A percentile compares a stretch with the other conserved stretches of the same genome.
Evolutionary conservation across 176 grass and related monocot genomes (phyloP).

Genomic region (Saccharum officinarum): DNA sequence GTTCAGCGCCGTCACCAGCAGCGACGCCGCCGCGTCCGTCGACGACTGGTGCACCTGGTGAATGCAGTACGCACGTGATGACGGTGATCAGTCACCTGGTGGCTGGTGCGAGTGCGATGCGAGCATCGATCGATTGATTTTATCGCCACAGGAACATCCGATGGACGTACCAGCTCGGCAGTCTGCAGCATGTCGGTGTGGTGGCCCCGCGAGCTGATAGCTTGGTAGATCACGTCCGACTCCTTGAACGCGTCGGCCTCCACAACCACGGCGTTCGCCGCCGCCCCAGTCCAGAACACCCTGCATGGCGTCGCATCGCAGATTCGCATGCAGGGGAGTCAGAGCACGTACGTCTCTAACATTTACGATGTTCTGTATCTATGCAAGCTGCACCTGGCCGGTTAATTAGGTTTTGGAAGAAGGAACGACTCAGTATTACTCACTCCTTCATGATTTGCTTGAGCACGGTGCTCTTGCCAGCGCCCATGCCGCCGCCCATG

Average conservation of each 20-base stretch:
- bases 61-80: background rate
- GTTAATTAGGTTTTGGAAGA: too few relatives aligned
- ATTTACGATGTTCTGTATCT: too few relatives aligned
- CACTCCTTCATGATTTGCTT: constrained; percentile 81
- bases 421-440: too few relatives aligned
- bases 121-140: background rate
- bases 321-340: background rate
- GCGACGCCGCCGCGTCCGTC: constrained; percentile 85
- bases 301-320: constrained; percentile 4
- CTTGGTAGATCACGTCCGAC: constrained; percentile 81
- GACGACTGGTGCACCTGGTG: constrained; percentile 89
- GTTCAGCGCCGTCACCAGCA: constrained; percentile 95
- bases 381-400: too few relatives aligned
- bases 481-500: constrained; percentile 98
- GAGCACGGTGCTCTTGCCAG: constrained; percentile 96
- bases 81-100: background rate
- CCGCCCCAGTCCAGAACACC: constrained; percentile 75
- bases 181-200: constrained; percentile 93
- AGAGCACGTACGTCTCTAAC: too few relatives aligned
- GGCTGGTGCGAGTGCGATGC: background rate
- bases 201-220: constrained; percentile 83
- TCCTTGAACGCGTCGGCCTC: constrained; percentile 97
- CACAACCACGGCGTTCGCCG: constrained; percentile 74
- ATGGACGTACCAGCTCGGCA: constrained; percentile 60
- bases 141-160: background rate